phyloP scores from a whole-genome alignment of 768 basidiomycete species.

The Russula sp. region DNA sequence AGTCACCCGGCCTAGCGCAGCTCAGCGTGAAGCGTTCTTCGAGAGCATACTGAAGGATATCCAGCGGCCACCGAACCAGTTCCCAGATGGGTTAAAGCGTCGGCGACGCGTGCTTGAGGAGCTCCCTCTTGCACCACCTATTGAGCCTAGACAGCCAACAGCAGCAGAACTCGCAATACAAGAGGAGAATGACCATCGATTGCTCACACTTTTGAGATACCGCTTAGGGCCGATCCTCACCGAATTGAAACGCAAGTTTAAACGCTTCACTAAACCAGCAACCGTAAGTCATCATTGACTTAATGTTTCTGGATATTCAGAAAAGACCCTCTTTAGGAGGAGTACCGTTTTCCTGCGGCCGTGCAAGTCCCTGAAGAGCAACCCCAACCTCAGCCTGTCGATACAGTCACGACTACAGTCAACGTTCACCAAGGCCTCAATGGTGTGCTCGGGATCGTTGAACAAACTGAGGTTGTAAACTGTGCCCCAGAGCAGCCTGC shows the following conservation, averaged over 20 bases:
- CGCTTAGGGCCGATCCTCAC: conserved; percentile 85
- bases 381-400: conserved; percentile 25
- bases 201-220: conserved; percentile 77
- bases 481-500: conserved; percentile 8
- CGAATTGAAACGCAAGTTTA: conserved; percentile 88
- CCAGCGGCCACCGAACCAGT: conserved; percentile 71
- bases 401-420: conserved; percentile 33
- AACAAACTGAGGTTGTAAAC: conserved; percentile 24
- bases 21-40: conserved; percentile 72
- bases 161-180: conserved; percentile 77
- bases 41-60: conserved; percentile 61
- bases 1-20: conserved; percentile 42
- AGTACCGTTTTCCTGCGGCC: conserved; percentile 51
- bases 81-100: conserved; percentile 82
- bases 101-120: conserved; percentile 79
- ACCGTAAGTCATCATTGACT: conserved; percentile 41
- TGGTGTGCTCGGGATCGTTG: conserved; percentile 38
- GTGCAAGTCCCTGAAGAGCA: conserved; percentile 22
- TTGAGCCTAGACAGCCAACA: conserved; percentile 77
- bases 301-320: not conserved
- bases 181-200: conserved; percentile 70
- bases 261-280: conserved; percentile 78
- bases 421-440: conserved; percentile 35
- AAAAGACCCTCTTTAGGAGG: conserved; percentile 43
- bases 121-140: conserved; percentile 81